Percentiles rank a stretch among this genome's conserved stretches.
Conservation (phyloP, 352 stramenopile species). For the Thraustochytrium sp. region DNA sequence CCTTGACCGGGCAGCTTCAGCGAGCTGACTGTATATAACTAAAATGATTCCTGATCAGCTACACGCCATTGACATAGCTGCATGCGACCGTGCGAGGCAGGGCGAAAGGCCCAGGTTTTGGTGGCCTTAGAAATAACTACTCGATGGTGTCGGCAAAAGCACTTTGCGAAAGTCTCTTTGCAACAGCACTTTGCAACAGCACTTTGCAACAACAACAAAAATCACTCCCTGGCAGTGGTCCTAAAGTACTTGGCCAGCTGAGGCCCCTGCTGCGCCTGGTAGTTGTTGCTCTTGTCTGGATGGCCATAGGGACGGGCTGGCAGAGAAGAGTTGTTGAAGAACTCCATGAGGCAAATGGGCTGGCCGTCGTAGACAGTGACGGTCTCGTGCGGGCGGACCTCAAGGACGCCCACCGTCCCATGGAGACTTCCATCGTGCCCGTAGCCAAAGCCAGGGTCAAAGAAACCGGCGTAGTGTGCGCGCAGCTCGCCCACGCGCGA, state of each 20-base stretch:
- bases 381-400: conserved; percentile 31
- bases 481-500: conserved; percentile 28
- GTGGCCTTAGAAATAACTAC: no score
- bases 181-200: no score
- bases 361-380: conserved; percentile 35
- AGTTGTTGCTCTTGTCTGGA: conserved; percentile 13
- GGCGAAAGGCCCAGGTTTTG: no score
- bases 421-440: not conserved
- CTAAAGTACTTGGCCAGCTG: conserved; percentile 36
- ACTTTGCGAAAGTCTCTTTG: no score
- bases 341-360: conserved; percentile 42
- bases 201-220: no score
- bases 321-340: conserved; percentile 35
- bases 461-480: conserved; percentile 35
- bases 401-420: conserved; percentile 20
- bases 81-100: no score
- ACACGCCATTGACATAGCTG: no score
- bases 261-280: conserved; percentile 16
- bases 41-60: no score
- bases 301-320: conserved; percentile 8
- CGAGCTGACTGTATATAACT: no score
- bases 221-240: no score
- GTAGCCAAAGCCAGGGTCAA: conserved; percentile 38
- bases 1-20: no score
- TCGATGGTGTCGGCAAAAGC: no score